Base-by-base conservation (phyloP, 2,329 filamentous ascomycete species). In the Pezicula rhizophila region DNA sequence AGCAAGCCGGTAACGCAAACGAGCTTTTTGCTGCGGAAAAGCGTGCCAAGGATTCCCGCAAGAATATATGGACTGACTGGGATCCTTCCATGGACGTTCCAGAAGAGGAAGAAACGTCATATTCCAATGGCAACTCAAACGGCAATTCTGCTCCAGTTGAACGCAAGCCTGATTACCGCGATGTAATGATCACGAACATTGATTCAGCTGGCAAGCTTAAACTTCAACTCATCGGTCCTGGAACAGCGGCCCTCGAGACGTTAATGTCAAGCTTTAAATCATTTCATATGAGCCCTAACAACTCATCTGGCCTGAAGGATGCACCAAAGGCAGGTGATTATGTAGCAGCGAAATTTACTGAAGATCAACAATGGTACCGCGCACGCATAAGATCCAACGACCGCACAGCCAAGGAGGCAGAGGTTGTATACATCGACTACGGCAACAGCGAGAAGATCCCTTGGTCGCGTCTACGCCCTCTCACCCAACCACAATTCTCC, bases 401-500 rank as follows among this genome's bases (percentile, higher is more conserved):
- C 71, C 89, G 93, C 53, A 79, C 91, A 8, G 85, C 84, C 62
- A 89, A 93, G 77, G 82, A 87, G 60, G 85, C 90, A 20, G 93
- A 99, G 68, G 85, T 99, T 23, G 73, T 95, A 41, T 99, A 96
- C 70, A 82, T 99, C 54, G 93, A 99, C 73, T 99, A 95, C 68
- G 93, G 93, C 60, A 99, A 99, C 77, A 85, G 81, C 48, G 93
- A 99, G 70, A 85, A 84, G 64, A 76, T 95, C 49, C 80, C 91
- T 0, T 99, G 92, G 90, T 79, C 82, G 20, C 78, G 80, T 57
- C 81, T 99, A 39, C 87, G 93, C 25, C 77, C 89, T n/a, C 79
- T 99, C 43, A 79, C 84, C 45, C 82, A 89, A 64, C 69, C 80
- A 14, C 85, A 91, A 60, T 99, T 97, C 74, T 80, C 81, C 38